Evolutionary conservation across 768 basidiomycete species (phyloP).

Genomic region (Tricholoma saponaceum): DNA sequence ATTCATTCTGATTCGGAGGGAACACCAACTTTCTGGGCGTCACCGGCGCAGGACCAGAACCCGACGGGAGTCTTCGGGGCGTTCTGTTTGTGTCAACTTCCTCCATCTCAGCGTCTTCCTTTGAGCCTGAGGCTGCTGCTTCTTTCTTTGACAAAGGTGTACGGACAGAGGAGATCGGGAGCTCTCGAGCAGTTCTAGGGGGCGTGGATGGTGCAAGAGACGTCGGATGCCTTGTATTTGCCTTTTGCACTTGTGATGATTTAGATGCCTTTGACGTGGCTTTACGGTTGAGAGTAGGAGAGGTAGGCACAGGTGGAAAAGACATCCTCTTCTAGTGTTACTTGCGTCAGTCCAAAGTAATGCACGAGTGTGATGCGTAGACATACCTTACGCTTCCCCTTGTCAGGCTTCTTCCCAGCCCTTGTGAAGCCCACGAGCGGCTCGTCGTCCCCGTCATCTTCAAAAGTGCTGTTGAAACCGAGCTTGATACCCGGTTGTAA

Average conservation of each 20-base stretch:
- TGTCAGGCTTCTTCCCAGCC: conserved; percentile 22
- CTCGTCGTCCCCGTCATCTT: conserved; percentile 26
- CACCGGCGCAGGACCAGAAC: conserved; percentile 26
- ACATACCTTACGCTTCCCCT: conserved; percentile 23
- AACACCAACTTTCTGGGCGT: conserved; percentile 37
- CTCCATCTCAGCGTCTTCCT: conserved; percentile 14
- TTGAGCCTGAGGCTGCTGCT: conserved; percentile 24
- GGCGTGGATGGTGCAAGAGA: conserved; percentile 18
- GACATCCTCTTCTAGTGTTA: conserved; percentile 27
- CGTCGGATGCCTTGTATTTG: conserved; percentile 7
- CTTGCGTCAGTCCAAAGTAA: conserved; percentile 10
- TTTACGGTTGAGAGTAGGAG: conserved; percentile 42
- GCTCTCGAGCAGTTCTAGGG: conserved; percentile 14
- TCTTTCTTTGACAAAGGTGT: conserved; percentile 20
- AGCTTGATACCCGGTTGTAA: conserved; percentile 40
- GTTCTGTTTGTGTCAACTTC: conserved; percentile 29
- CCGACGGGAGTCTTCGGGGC: conserved; percentile 30
- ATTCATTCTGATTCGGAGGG: conserved; percentile 30
- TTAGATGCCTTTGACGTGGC: conserved; percentile 11
- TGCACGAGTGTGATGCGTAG: not conserved
- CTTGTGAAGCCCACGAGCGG: conserved; percentile 24
- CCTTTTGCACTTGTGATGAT: conserved; percentile 16
- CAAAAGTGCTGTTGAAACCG: conserved; percentile 23
- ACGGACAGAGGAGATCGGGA: conserved; percentile 20
- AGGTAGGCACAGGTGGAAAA: conserved; percentile 40